Base-by-base conservation (phyloP, 371 early-diverging fungal genomes). In the Mortierella sp. region DNA sequence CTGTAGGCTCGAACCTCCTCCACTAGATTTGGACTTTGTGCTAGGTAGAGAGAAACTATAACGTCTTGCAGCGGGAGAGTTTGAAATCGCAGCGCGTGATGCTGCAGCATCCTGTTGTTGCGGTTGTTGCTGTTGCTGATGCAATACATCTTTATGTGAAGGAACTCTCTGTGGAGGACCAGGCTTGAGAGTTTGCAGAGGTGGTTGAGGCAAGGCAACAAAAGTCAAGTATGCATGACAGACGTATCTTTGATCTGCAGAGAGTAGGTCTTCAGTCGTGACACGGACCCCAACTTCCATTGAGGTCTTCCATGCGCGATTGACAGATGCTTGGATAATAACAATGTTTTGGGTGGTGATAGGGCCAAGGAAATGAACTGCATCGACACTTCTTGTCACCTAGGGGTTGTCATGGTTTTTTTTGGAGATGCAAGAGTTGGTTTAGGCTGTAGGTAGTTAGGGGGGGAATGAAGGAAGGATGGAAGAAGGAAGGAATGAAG, bases 251-350 rank as follows among this genome's bases (percentile, higher is more conserved):
- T 87, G 86, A 5, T 87, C 87, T 11, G 90, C 88, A 1, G 92
- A 87, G 30, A 89, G 73, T 5, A 91, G 87, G 26, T 91, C 87
- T 75, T 94, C 93, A 4, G 91, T 89, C 70, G 91, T 92, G 39
- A 94, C 92, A 59, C 90, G 86, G 47, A 93, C 93, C 3, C 89
- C 91, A 35, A 92, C 88, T 84, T 94, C 94, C 93, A 94, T 93
- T 0, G 92, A 91, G 3, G 93, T 91, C 58, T 89, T 90, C 93
- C 93, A 94, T 2, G 91, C 85, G 66, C 89, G 88, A 64, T 93
- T 94, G 8, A 94, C 92, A 11, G 80, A 84, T 0, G 93, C 93
- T 69, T 90, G 91, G 22, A 94, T 85, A 12, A 88, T 87, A 72
- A 91, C 88, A 59, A 93, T 88, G 73, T 93, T 90, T 14, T 93